Conservation (phyloP, 1,284 basidiomycete species). For the Butyriboletus appendiculatus region DNA sequence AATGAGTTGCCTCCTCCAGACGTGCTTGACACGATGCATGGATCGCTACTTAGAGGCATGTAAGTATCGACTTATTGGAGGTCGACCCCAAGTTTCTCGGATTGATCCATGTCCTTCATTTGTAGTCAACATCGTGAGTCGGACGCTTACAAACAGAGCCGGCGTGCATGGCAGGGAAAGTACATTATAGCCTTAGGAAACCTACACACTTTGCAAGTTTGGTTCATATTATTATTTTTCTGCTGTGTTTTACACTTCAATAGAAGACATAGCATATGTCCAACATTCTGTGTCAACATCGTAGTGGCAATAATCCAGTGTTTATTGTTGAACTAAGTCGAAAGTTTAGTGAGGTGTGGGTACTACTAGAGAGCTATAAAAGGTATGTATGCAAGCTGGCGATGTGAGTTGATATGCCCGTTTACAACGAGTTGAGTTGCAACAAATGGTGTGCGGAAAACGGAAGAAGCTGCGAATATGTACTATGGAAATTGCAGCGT, state of each 20-base stretch:
- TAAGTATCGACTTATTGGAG: conserved; percentile 40
- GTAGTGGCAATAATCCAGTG: conserved; percentile 9
- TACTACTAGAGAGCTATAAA: conserved; percentile 24
- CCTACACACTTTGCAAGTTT: not conserved
- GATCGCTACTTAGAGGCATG: conserved; percentile 86
- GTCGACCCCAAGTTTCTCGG: not conserved
- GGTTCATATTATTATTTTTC: not conserved
- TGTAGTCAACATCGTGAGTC: conserved; percentile 74
- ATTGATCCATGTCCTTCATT: conserved; percentile 5
- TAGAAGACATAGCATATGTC: conserved; percentile 1
- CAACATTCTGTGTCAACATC: not conserved
- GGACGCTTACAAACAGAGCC: conserved; percentile 61
- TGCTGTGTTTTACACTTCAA: conserved; percentile 1
- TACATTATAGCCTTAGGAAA: conserved; percentile 8
- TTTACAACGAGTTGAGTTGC: conserved; percentile 17
- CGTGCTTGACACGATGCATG: conserved; percentile 73
- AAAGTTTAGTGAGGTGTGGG: conserved; percentile 8
- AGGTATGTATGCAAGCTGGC: conserved; percentile 18
- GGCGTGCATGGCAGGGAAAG: conserved; percentile 30
- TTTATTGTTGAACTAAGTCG: conserved; percentile 19
- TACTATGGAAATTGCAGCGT: conserved; percentile 20
- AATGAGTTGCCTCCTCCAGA: conserved; percentile 41
- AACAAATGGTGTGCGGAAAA: conserved; percentile 9
- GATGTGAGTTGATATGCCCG: conserved; percentile 9
- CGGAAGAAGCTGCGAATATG: conserved; percentile 18